Percentiles rank a stretch among this genome's conserved stretches.
Conservation (phyloP, 371 early-diverging fungal genomes). For the Zancudomyces culisetae region DNA sequence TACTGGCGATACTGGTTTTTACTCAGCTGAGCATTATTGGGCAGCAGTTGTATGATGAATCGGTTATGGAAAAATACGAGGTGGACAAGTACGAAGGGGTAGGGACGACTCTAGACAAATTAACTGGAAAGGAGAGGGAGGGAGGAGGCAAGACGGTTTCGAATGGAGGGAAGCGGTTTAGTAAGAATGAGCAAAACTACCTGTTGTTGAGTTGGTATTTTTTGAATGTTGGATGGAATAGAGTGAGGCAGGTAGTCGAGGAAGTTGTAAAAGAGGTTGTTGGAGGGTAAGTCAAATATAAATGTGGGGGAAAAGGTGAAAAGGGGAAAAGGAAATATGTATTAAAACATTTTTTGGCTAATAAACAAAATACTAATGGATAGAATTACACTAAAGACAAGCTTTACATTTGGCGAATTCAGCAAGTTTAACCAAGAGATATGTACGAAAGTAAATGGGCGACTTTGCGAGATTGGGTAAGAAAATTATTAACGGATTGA, state of each 20-base stretch:
- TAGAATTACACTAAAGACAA: too few species aligned
- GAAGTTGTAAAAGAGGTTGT: conserved; percentile 43
- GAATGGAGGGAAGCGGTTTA: conserved; percentile 5
- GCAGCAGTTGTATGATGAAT: conserved; percentile 73
- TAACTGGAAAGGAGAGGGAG: conserved; percentile 30
- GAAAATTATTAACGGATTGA: too few species aligned
- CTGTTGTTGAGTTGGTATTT: conserved; percentile 82
- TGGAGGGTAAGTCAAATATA: conserved; percentile 39
- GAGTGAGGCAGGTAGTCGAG: conserved; percentile 39
- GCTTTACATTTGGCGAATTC: too few species aligned
- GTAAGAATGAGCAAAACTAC: conserved; percentile 47
- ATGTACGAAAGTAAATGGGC: too few species aligned
- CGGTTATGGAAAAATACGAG: conserved; percentile 25
- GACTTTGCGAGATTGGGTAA: too few species aligned
- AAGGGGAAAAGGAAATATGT: too few species aligned
- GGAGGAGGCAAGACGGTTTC: conserved; percentile 6
- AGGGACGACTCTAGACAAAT: conserved; percentile 5
- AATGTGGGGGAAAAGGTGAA: too few species aligned
- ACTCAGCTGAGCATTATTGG: conserved; percentile 81
- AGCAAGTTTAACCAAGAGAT: too few species aligned
- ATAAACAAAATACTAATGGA: too few species aligned
- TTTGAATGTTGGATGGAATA: conserved; percentile 71
- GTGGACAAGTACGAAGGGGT: background rate
- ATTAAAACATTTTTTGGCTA: too few species aligned
- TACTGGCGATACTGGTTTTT: conserved; percentile 61